A percentile compares a stretch with the other conserved stretches of the same genome.
Conservation (phyloP, 441 rosid genomes). For the Populus hybrid region DNA sequence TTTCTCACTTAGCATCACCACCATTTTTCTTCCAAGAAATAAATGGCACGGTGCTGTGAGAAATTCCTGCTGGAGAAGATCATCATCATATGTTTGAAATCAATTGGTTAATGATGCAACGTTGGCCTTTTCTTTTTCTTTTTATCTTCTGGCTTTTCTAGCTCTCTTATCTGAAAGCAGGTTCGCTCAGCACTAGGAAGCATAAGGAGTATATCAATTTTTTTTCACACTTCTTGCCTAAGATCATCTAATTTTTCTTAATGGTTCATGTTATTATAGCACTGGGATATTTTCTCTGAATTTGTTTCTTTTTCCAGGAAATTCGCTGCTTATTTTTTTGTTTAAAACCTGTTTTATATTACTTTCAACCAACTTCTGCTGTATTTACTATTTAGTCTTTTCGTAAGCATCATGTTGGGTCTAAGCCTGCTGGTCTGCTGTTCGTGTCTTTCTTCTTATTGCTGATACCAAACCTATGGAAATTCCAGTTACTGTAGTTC, state of each 20-base stretch:
- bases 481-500: neutral
- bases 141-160: too few relatives aligned
- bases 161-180: too few relatives aligned
- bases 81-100: neutral
- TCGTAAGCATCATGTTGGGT: neutral
- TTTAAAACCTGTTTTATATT: neutral
- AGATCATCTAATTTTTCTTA: neutral
- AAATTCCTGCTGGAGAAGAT: neutral
- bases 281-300: neutral
- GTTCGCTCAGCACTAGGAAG: too few relatives aligned
- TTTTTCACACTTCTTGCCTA: neutral
- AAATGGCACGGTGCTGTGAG: neutral
- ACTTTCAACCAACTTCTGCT: neutral
- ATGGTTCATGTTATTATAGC: neutral
- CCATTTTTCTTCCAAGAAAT: neutral
- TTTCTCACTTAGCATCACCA: neutral
- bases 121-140: neutral
- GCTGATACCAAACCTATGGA: neutral
- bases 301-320: neutral
- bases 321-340: neutral
- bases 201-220: too few relatives aligned
- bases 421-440: neutral
- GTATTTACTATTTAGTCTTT: neutral
- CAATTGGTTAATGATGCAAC: neutral
- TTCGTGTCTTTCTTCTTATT: neutral